Evolutionary conservation across 2,329 filamentous ascomycete species (phyloP), one percentile per base, ranked within the genome.

Genomic region (Metarhizium anisopliae): DNA sequence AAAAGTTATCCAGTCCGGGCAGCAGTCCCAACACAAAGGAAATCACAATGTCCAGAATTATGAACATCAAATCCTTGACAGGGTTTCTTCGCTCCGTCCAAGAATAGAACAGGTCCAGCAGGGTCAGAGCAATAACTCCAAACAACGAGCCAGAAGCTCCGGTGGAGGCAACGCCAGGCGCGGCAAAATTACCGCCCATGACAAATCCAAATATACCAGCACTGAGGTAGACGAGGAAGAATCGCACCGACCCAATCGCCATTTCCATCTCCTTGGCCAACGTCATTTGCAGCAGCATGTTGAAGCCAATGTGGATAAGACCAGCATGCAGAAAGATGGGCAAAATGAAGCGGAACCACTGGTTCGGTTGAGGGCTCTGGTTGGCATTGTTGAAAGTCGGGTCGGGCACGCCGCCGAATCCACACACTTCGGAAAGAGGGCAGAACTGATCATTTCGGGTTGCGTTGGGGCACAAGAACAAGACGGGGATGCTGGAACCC

Each of bases 291-390:
- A 96, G 80, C 7, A 97, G 79, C 72, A 99, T 79, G 72, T 99
- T 99, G 79, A 97, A 96, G 16, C 84, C 89, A 57, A 99, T 96
- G 68, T 99, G 94, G 59, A 99, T 86, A 55, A 99, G 74, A 14
- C 94, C 94, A 1, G 90, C 91, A 66, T 99, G 94, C 64, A 99
- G 77, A 74, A 99, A 99, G 59, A 99, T 96, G 43, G 94, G 93
- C 2, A 87, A 76, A 66, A 99, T 96, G 75, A 99, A 97, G 58
- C 94, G 88, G 73, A 83, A 99, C 94, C 94, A 99, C 70, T 99
- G 94, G 67, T 97, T 85, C 0, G 94, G 94, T 58, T 83, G 79
- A 2, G 86, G 78, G 10, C 60, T 73, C 63, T 81, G 76, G 55
- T 74, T 62, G 32, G 69, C 66, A 55, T 78, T 67, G 54, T 85